Base-by-base conservation (phyloP, 768 basidiomycete genomes). In the Kwoniella europaea region DNA sequence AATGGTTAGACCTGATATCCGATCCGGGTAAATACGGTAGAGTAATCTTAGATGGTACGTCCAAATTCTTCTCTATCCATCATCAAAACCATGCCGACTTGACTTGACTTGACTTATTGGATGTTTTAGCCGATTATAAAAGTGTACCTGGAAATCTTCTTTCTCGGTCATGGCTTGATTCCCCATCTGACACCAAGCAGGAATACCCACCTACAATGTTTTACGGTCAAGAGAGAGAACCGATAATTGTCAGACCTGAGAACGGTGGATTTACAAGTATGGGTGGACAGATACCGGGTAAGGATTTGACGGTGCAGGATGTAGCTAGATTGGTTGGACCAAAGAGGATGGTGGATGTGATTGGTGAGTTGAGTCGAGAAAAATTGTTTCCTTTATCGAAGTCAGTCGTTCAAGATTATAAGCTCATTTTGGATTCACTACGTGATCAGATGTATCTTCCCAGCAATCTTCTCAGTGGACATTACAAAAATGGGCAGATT, bases 381-480 rank as follows among this genome's bases (percentile, higher is more conserved):
- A 7, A 35, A 35, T 35, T 6, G 35, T 35, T 35, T 6, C 4
- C 35, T 4, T 35, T 35, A 4, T 35, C 35, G 7, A 35, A 7
- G 35, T 35, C 7, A 35, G 6, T 35, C 35, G 35, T 35, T 9
- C 35, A 6, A 35, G 35, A 35, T 35, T 35, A 35, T 35, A 7
- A 35, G 35, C 35, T 35, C 35, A 35, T 7, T 35, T 35, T 35
- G 35, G 35, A 35, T 9, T 35, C 35, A 35, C 35, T 35, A 35
- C 35, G 6, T 35, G 7, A 35, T 10, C 61, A 85, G 94, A 98
- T 84, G 93, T 95, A 63, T 90, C 92, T 18, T 89, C 93, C 0
- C 96, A 98, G 81, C 90, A 91, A 0, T 91, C 90, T 35, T 86
- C 89, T 18, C 88, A 92, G 16, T 98, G 96, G 97, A 92, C 90